Evolutionary conservation across 2,329 filamentous ascomycete species (phyloP), one percentile per base, ranked within the genome.

Genomic region (Aspergillus unguis): DNA sequence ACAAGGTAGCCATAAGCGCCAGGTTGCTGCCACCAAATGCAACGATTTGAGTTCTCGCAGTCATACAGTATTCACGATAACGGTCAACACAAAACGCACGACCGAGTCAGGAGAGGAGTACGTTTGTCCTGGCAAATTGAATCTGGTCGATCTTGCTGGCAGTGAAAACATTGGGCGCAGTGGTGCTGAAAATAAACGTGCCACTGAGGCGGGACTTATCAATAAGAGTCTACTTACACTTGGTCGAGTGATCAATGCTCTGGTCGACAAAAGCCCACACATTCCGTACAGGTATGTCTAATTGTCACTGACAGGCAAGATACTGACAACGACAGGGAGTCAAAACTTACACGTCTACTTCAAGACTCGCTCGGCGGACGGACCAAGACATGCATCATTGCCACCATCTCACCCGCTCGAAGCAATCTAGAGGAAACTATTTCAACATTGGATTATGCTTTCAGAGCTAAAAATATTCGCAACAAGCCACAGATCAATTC

Each of bases 21-120:
- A 99, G 72, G 94, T 99, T n/a, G 95, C 94, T 5, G 91, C 95
- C 3, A 99, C 94, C n/a, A 97, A 97, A 73, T 99, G 94, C 81
- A 99, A 99, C 70, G 94, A 99, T 64, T 83, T 97, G 50, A 96
- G 92, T 73, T 96, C 92, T 63, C 85, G 94, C 70, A 96, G 92
- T 76, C 95, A 99, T 68, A 99, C 94, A 0, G 88, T 99, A 25
- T 99, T 99, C 67, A 97, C 94, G 6, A 89, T 99, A 55, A 96
- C 92, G 1, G 89, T 92, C 0, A 90, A 92, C 66, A 86, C 91
- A 65, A 96, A 95, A 72, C 86, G 87, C 56, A 84, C 84, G 1
- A 84, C 84, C 2, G 89, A 95, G 44, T 85, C 87, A 55, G 92
- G 91, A 3, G 92, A 97, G 66, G 92, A 97, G 57, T 92, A 88